Evolutionary conservation across 352 stramenopile species (phyloP).

Genomic region (Pythium insidiosum): DNA sequence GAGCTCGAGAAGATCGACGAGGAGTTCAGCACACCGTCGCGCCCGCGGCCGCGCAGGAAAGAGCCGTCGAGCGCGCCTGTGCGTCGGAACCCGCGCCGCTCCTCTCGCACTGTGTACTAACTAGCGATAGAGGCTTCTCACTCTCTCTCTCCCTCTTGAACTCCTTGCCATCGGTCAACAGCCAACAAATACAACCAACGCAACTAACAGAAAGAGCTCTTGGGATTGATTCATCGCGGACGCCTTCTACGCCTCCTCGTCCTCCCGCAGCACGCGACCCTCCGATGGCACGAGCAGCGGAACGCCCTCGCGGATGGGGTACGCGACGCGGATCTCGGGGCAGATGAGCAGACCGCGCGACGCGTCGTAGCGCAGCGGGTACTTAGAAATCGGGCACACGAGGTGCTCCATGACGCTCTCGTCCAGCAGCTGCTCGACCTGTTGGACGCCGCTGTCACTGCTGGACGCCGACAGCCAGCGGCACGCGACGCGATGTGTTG

Average conservation of each 20-base stretch:
- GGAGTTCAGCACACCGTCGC: slow-evolving; percentile 73
- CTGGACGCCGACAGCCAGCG: too few relatives aligned
- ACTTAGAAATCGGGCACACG: slow-evolving; percentile 84
- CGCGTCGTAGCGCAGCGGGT: slow-evolving; percentile 60
- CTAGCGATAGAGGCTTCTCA: too few relatives aligned
- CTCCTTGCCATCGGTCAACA: too few relatives aligned
- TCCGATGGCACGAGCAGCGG: slow-evolving; percentile 69
- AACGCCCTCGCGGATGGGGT: slow-evolving; percentile 69
- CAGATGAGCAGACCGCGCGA: slow-evolving; percentile 58
- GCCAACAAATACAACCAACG: too few relatives aligned
- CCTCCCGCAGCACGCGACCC: slow-evolving; percentile 54
- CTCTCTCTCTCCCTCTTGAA: too few relatives aligned
- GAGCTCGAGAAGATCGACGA: slow-evolving; percentile 75
- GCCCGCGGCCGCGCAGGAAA: slow-evolving; percentile 34
- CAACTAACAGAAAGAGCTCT: too few relatives aligned
- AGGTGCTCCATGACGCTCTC: slow-evolving; percentile 72
- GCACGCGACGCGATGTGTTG: too few relatives aligned
- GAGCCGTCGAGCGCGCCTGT: slow-evolving; percentile 51
- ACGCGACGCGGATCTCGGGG: slow-evolving; percentile 77
- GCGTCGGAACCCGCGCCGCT: slow-evolving; percentile 68
- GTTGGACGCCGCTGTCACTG: too few relatives aligned
- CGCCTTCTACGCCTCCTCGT: slow-evolving; percentile 16
- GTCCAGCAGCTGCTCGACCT: slow-evolving; percentile 29
- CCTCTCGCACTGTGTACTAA: slow-evolving; percentile 64
- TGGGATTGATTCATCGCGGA: background rate